Base-by-base conservation (phyloP, 2,329 filamentous ascomycete species). In the Aspergillus sp. region DNA sequence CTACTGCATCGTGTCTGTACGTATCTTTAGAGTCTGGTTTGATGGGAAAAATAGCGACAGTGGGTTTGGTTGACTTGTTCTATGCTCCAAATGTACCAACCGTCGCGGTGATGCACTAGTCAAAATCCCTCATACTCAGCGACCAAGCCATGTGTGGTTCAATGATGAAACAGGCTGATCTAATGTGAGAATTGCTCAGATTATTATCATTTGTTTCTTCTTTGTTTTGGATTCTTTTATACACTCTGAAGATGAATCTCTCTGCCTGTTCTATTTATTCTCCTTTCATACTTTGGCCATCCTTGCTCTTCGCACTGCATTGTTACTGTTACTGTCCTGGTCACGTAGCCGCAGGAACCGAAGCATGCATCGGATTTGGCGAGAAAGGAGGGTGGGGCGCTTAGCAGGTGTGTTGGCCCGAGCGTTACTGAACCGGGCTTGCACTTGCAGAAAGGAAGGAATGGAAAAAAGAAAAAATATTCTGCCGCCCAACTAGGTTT, bases 331-430 rank as follows among this genome's bases (percentile, higher is more conserved):
- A 38, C 26, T 38, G 36, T 38, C 26, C 11, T 11, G 5, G 47
- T 50, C 47, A 48, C 43, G 47, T 48, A 53, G 51, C 54, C 52
- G 54, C 54, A 56, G 53, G 54, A 56, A 56, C 51, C 45, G 46
- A 54, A 51, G 48, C 39, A 47, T 51, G 48, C 52, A 48, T 45
- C 38, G 7, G 38, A 43, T 43, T 49, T 48, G 45, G 45, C 44
- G 43, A 49, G 46, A 34, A 42, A 39, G 44, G 46, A 52, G 38
- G 42, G 48, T 49, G 50, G 50, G 43, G 45, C 49, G 33, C 46
- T 52, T 50, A 46, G 49, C 47, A 46, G 44, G 50, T 54, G 48
- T 33, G 46, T 53, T 56, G 53, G 54, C 51, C 53, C 45, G 43
- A 53, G 54, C 54, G 49, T 41, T 45, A 39, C 40, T 42, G 37